Evolutionary conservation across 75 land plant genomes (phyloP).

Genomic region (Sequoia sempervirens): DNA sequence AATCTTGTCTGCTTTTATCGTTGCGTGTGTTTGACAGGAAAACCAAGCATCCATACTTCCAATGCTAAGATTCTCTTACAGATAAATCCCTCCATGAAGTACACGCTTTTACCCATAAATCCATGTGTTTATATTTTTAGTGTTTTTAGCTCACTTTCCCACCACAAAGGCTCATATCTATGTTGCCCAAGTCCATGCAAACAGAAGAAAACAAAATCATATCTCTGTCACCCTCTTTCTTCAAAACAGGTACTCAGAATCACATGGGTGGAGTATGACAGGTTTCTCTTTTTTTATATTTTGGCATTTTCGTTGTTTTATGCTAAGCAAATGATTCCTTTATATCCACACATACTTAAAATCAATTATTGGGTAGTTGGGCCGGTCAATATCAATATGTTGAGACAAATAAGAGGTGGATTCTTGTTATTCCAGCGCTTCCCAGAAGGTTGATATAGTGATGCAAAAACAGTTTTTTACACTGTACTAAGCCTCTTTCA

Average conservation of each 20-base stretch:
- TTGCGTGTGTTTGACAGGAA: no score
- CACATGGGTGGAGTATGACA: neutral
- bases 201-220: neutral
- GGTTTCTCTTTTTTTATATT: neutral
- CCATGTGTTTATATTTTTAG: neutral
- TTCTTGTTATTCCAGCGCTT: neutral
- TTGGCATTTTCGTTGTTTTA: neutral
- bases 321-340: neutral
- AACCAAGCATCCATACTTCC: no score
- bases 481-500: neutral
- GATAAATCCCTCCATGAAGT: neutral
- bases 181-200: neutral
- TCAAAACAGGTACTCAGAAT: neutral
- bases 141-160: neutral
- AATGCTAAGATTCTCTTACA: no score
- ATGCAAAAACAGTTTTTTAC: neutral
- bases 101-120: neutral
- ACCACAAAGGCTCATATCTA: neutral
- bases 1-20: no score
- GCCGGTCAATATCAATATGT: neutral
- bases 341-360: neutral
- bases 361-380: neutral
- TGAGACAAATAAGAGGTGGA: neutral
- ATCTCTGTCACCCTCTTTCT: neutral
- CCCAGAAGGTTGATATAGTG: neutral